Evolutionary conservation across 768 basidiomycete genomes (phyloP), one percentile per base, ranked within the genome.

Genomic region (Kwoniella heveanensis): DNA sequence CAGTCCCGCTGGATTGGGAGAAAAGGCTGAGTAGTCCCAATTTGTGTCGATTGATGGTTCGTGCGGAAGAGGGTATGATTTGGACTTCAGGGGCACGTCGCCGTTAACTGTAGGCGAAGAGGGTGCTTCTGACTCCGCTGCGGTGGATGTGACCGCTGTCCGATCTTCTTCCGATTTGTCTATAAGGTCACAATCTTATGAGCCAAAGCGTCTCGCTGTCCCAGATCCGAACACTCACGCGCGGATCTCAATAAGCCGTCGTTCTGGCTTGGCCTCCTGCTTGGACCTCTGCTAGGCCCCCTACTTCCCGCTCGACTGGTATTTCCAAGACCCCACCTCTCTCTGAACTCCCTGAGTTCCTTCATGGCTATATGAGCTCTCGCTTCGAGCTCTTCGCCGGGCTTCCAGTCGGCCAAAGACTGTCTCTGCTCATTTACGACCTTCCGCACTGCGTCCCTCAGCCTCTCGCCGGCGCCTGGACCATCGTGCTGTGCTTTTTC

Each of bases 351-450:
- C 53, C 73, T 49, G 19, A 77, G 56, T 44, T 77, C 70, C 50
- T 68, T 62, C 71, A 73, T 76, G 3, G 71, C 74, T n/a, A 53
- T 64, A 47, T 71, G 70, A 19, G 69, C 68, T 32, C 62, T 55
- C 17, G 64, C 65, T 36, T 74, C 67, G 10, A 77, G 60, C 29
- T 72, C 71, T 48, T 77, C 75, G 39, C 69, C 73, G 37, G 75
- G 75, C n/a, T 67, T 62, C 75, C 75, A 77, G 21, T 74, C 68
- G 21, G 69, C 69, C 48, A 74, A 58, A 25, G 49, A 66, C 51
- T 71, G 64, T 15, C 70, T 62, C 37, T 74, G 72, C 51, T 72
- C 64, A 39, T 74, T 74, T 54, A 80, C 73, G 25, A 73, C 75
- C 30, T 69, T 66, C 26, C 66, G 61, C 7, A 79, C 78, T 2